A percentile compares a stretch with the other conserved stretches of the same genome.
phyloP scores from a whole-genome alignment of 2,329 filamentous ascomycete genomes.

The Raffaelea albimanens region DNA sequence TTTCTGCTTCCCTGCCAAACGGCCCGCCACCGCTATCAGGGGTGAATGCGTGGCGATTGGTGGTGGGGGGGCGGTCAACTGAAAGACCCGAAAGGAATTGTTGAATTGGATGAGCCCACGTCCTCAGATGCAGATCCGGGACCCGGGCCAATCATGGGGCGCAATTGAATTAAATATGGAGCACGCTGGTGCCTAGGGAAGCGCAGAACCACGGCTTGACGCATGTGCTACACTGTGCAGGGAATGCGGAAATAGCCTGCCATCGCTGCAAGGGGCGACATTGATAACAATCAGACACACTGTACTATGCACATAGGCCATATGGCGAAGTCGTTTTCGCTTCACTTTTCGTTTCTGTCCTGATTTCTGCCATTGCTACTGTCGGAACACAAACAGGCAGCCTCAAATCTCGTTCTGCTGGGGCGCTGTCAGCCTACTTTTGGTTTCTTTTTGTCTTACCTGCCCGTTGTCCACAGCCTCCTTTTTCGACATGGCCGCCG shows the following conservation, averaged over 20 bases:
- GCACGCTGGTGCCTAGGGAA: background rate
- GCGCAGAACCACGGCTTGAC: background rate
- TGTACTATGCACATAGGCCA: too few species aligned
- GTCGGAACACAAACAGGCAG: too few species aligned
- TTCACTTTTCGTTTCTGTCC: background rate
- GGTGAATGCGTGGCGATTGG: background rate
- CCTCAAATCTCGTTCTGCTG: too few species aligned
- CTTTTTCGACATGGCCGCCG: too few species aligned
- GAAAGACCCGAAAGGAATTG: background rate
- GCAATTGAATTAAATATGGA: background rate
- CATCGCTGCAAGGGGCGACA: too few species aligned
- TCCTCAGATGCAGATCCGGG: constrained; percentile 9
- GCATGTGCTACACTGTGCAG: too few species aligned
- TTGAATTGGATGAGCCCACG: constrained; percentile 15
- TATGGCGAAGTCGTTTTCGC: too few species aligned
- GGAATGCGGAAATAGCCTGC: too few species aligned
- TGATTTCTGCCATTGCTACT: background rate
- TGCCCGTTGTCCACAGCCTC: too few species aligned
- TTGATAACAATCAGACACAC: too few species aligned
- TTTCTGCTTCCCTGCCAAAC: background rate
- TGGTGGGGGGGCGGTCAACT: constrained; percentile 3
- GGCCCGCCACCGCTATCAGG: background rate
- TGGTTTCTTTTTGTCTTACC: background rate
- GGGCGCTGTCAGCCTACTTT: too few species aligned
- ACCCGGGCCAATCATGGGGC: constrained; percentile 11